Conservation (phyloP, 169 alveolate genomes). For the Neospora caninum region DNA sequence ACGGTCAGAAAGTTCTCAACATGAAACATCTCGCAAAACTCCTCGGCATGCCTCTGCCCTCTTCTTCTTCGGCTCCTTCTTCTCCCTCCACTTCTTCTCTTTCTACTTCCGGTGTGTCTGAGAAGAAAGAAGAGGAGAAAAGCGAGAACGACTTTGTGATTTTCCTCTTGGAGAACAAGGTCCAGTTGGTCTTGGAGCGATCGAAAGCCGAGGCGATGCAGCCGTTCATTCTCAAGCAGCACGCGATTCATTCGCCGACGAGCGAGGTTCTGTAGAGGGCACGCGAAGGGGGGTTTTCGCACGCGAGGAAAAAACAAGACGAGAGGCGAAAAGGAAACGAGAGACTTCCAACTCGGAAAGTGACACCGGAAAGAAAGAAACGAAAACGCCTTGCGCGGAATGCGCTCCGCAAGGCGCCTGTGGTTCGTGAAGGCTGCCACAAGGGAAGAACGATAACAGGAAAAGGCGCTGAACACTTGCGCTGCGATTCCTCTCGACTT, state of each 20-base stretch:
- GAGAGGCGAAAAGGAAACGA: too few relatives aligned
- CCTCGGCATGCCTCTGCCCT: constrained; percentile 25
- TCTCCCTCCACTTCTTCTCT: neutral
- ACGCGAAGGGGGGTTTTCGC: too few relatives aligned
- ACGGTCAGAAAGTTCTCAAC: constrained; percentile 60
- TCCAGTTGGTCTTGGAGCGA: constrained; percentile 63
- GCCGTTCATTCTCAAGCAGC: constrained; percentile 64
- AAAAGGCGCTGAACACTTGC: too few relatives aligned
- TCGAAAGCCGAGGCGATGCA: constrained; percentile 63
- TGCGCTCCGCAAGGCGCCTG: too few relatives aligned
- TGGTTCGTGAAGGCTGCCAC: too few relatives aligned
- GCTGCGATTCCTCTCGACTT: too few relatives aligned
- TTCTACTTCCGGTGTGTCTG: neutral
- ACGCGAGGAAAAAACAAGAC: too few relatives aligned
- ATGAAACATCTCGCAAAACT: constrained; percentile 63
- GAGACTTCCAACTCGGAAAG: too few relatives aligned
- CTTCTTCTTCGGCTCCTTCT: neutral
- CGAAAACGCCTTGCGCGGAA: too few relatives aligned
- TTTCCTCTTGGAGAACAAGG: constrained; percentile 58
- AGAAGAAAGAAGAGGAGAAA: neutral
- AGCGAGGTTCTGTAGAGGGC: constrained; percentile 43
- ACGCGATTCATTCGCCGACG: constrained; percentile 60
- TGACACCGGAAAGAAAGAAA: too few relatives aligned
- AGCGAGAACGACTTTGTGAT: constrained; percentile 51
- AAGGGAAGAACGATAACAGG: too few relatives aligned